Evolutionary conservation across 2,329 filamentous ascomycete species (phyloP).

Genomic region (Colletotrichum orbiculare): DNA sequence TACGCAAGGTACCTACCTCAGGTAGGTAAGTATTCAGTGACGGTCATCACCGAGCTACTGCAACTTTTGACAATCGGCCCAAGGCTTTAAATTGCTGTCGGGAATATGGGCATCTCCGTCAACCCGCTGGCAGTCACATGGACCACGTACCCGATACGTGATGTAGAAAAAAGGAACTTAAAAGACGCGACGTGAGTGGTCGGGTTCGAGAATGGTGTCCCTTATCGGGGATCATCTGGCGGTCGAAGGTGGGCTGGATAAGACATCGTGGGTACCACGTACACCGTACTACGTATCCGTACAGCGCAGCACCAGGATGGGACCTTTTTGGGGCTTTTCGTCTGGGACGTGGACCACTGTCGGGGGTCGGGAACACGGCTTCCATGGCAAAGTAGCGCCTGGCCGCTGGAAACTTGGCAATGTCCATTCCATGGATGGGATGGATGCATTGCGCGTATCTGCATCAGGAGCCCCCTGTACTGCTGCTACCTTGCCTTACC

Average conservation of each 20-base stretch:
- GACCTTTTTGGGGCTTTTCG: conserved; percentile 4
- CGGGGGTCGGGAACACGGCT: conserved; percentile 4
- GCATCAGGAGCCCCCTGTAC: conserved; percentile 25
- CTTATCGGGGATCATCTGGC: conserved; percentile 24
- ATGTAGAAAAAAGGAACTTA: background rate
- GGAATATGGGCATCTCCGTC: background rate
- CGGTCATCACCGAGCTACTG: no score
- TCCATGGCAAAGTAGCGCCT: conserved; percentile 10
- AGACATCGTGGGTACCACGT: conserved; percentile 1
- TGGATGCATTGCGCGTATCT: conserved; percentile 35
- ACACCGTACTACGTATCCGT: no score
- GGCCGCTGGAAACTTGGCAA: conserved; percentile 2
- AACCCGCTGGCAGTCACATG: conserved; percentile 10
- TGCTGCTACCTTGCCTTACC: conserved; percentile 2
- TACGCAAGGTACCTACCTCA: no score
- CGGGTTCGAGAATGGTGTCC: background rate
- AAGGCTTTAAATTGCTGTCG: no score
- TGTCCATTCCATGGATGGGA: conserved; percentile 27
- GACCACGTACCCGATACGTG: conserved; percentile 2
- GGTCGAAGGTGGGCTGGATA: conserved; percentile 22
- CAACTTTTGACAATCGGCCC: no score
- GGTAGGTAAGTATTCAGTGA: no score
- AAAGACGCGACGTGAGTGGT: conserved; percentile 29
- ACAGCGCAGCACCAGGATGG: conserved; percentile 8
- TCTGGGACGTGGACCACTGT: conserved; percentile 2